Percentiles rank a stretch among this genome's conserved stretches.
These are phyloP conservation scores for Pseudoscleropodium purum DNA, from an alignment of 225 moss, liverwort and hornwort genomes.

Conservation along the genomic window DNA sequence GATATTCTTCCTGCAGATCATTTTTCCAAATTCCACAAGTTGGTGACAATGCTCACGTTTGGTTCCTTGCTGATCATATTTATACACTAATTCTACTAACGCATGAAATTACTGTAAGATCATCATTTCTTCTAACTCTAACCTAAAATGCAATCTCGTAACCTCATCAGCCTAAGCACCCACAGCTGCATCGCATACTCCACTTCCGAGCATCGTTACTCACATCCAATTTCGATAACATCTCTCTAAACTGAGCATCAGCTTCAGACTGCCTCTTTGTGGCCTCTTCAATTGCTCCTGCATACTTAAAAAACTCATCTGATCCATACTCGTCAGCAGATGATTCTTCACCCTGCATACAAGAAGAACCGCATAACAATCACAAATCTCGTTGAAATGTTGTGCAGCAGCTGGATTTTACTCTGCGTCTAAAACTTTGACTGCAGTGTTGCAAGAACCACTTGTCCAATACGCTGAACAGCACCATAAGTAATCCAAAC, in stretches of 20 bases:
- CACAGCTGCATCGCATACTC: conserved; percentile 16
- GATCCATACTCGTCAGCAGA: conserved; percentile 7
- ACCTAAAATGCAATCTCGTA: neutral
- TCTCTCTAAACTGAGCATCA: conserved; percentile 42
- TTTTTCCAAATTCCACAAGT: conserved; percentile 5
- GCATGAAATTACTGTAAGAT: neutral
- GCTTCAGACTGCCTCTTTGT: conserved; percentile 32
- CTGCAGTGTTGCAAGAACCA: neutral
- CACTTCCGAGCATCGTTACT: conserved; percentile 1
- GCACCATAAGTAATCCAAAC: neutral
- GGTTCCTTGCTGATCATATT: neutral
- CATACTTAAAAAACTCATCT: conserved; percentile 7
- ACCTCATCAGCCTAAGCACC: conserved; percentile 1
- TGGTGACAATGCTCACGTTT: neutral
- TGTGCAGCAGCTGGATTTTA: neutral
- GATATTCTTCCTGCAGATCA: conserved; percentile 45
- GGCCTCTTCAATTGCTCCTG: conserved; percentile 33
- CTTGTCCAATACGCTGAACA: neutral
- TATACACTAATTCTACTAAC: neutral
- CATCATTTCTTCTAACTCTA: neutral
- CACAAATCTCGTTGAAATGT: neutral
- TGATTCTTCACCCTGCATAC: conserved; percentile 19
- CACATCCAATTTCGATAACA: conserved; percentile 39
- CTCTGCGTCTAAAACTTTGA: neutral
- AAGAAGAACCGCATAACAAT: neutral